A percentile compares a stretch with the other conserved stretches of the same genome.
Conservation (phyloP, 495 filamentous ascomycete species). For the Durotheca rogersii region DNA sequence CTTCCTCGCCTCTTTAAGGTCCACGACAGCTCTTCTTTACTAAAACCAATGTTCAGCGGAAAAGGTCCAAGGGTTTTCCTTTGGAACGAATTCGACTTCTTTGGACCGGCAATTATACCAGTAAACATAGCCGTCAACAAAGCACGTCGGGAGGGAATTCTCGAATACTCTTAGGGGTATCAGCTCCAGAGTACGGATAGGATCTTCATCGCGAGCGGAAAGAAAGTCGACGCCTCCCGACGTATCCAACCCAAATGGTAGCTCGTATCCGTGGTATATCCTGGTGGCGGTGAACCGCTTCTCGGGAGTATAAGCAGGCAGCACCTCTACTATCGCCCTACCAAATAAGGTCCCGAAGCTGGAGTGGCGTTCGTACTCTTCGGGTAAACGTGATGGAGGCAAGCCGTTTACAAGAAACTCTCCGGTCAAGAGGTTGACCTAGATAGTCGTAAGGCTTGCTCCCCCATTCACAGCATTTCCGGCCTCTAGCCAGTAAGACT, state of each 20-base stretch:
- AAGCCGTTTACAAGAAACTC: constrained; percentile 57
- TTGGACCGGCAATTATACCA: constrained; percentile 52
- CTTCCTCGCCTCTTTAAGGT: no score
- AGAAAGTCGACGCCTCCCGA: background rate
- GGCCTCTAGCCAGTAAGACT: no score
- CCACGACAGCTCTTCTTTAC: background rate
- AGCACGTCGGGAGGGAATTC: constrained; percentile 46
- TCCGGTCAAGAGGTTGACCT: constrained; percentile 57
- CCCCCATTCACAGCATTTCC: no score
- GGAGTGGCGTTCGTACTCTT: constrained; percentile 43
- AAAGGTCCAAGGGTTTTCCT: constrained; percentile 43
- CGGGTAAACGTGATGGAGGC: constrained; percentile 53
- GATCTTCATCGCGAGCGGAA: constrained; percentile 8
- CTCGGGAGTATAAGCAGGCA: constrained; percentile 43
- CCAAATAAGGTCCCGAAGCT: constrained; percentile 40
- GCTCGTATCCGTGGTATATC: constrained; percentile 31
- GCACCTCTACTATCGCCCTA: constrained; percentile 47
- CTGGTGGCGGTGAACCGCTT: constrained; percentile 48
- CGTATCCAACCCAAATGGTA: constrained; percentile 45
- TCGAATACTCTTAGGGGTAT: constrained; percentile 46
- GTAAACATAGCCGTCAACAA: constrained; percentile 54
- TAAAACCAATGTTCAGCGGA: constrained; percentile 35
- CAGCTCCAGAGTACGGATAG: constrained; percentile 41
- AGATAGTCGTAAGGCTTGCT: no score
- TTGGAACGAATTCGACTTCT: constrained; percentile 53